Base-by-base conservation (phyloP, 176 grass and related monocot species). In the Rhynchospora tenuis region DNA sequence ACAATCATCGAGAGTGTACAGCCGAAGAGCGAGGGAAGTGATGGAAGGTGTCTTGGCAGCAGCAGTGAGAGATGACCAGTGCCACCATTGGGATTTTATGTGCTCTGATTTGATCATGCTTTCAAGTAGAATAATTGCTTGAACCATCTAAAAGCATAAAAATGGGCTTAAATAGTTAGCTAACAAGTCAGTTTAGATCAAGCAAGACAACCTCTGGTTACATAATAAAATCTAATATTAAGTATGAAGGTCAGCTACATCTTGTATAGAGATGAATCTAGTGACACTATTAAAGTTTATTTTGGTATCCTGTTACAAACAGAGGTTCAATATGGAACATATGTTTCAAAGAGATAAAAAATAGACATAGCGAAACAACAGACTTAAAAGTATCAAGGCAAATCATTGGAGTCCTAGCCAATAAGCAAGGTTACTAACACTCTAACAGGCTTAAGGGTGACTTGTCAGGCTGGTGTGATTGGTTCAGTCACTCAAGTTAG, bases 61-160 rank as follows among this genome's bases (percentile, higher is more conserved):
- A 68, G 91, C 96, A 33, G 89, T 95, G 61, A 93, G 89, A 74
- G 89, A 95, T 47, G 93, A 99, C 96, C 96, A 99, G 89, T 93
- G 93, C 90, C 90, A 99, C 96, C 96, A 99, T 73, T 80, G 84
- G 42, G 92, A 89, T 88, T 95, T 95, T 84, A 99, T 78, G 68
- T 88, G 91, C 52, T 95, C 93, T 1, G 91, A 64, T 89, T 92
- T 99, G 78, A 95, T 88, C 93, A 95, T 93, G 20, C 73, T 64
- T 77, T 93, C 91, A 82, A 99, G 83, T 73, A 99, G 55, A 56
- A 81, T 89, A 15, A 87, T 88, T 69, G 93, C 91, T 85, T 93
- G 79, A 31, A 99, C 88, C 91, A 99, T 91, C 96, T 99, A 80
- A 42, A 87, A 89, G 64, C 44, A 74, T 24, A 48, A 20, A 88